Evolutionary conservation across 78 protist genomes (phyloP).

Genomic region (Diacronema lutheri): DNA sequence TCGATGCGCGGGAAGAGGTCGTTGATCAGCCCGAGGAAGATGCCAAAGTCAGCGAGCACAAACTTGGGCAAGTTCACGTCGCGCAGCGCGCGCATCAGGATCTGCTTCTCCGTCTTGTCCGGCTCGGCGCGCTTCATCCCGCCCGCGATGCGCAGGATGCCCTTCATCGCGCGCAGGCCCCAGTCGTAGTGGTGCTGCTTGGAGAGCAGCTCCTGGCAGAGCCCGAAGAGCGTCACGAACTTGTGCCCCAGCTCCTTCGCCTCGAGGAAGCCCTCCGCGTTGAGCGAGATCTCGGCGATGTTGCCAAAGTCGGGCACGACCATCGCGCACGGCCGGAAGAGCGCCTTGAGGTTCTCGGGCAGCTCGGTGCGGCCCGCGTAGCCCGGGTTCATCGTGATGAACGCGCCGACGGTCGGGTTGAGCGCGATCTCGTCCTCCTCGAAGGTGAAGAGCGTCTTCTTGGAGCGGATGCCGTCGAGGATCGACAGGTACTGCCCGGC

Average conservation of each 20-base stretch:
- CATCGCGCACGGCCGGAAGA: slow-evolving; percentile 86
- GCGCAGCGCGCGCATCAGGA: slow-evolving; percentile 84
- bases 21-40: slow-evolving; percentile 67
- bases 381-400: slow-evolving; percentile 94
- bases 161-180: slow-evolving; percentile 91
- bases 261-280: slow-evolving; percentile 37
- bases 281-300: slow-evolving; percentile 61
- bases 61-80: slow-evolving; percentile 87
- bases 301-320: slow-evolving; percentile 82
- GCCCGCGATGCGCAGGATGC: slow-evolving; percentile 86
- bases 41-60: slow-evolving; percentile 67
- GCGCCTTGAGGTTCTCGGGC: slow-evolving; percentile 88
- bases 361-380: slow-evolving; percentile 92
- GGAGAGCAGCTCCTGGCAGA: slow-evolving; percentile 77
- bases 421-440: slow-evolving; percentile 37
- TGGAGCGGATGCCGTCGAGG: slow-evolving; percentile 61
- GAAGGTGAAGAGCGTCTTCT: slow-evolving; percentile 47
- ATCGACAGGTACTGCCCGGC: slow-evolving; percentile 78
- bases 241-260: slow-evolving; percentile 72
- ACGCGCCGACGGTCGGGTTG: slow-evolving; percentile 51
- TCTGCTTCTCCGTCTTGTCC: slow-evolving; percentile 53
- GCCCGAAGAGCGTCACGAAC: slow-evolving; percentile 69
- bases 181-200: slow-evolving; percentile 88
- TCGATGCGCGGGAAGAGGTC: slow-evolving; percentile 67
- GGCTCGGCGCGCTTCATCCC: slow-evolving; percentile 79